A percentile compares a stretch with the other conserved stretches of the same genome.
Evolutionary conservation across 2,329 filamentous ascomycete genomes (phyloP).

Genomic region (Fusarium siculi): DNA sequence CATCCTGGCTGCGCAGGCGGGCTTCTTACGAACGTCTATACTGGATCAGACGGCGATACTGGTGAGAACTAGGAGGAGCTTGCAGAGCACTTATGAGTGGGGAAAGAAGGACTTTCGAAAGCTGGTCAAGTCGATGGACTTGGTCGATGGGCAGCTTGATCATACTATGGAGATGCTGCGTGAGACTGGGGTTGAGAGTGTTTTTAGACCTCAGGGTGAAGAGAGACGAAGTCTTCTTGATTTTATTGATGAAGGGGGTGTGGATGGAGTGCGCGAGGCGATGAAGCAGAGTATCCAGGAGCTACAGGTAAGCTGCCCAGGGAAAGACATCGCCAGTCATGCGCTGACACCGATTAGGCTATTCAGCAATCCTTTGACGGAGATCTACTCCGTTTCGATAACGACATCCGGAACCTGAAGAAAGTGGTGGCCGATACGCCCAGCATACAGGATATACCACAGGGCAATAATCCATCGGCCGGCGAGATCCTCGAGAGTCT

Average conservation of each 20-base stretch:
- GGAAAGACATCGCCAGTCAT: background rate
- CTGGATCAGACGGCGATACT: constrained; percentile 65
- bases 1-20: constrained; percentile 74
- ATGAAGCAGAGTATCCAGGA: constrained; percentile 78
- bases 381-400: constrained; percentile 79
- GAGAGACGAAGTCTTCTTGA: constrained; percentile 74
- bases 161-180: constrained; percentile 73
- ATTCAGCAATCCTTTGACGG: constrained; percentile 80
- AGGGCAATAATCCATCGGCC: constrained; percentile 52
- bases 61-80: constrained; percentile 59
- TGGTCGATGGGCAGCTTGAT: constrained; percentile 71
- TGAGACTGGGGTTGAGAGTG: constrained; percentile 70
- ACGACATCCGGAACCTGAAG: constrained; percentile 74
- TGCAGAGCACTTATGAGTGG: constrained; percentile 66
- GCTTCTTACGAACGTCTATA: constrained; percentile 74
- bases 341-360: constrained; percentile 52
- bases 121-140: constrained; percentile 73
- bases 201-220: constrained; percentile 69
- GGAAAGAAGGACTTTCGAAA: constrained; percentile 69
- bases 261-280: constrained; percentile 71
- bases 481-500: constrained; percentile 69
- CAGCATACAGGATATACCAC: constrained; percentile 48
- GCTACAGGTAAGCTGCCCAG: constrained; percentile 64
- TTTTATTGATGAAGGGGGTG: constrained; percentile 79
- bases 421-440: constrained; percentile 62